Percentiles rank a stretch among this genome's conserved stretches.
phyloP scores from a whole-genome alignment of 768 basidiomycete genomes.

The Serendipita sp. region DNA sequence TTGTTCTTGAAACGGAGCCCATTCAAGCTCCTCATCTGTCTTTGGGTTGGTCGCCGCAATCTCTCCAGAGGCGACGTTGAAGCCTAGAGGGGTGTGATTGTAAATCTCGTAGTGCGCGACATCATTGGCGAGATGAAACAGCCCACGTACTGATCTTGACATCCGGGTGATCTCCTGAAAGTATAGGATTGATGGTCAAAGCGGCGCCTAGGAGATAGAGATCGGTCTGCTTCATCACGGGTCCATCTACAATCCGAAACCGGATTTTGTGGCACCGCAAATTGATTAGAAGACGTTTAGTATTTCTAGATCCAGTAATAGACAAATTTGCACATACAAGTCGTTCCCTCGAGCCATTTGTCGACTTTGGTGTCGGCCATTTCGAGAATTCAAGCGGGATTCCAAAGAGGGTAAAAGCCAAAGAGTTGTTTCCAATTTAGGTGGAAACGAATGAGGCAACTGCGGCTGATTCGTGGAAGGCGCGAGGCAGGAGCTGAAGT shows the following conservation, averaged over 20 bases:
- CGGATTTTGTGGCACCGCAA: background rate
- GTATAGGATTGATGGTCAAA: slow-evolving; percentile 58
- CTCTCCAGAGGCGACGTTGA: slow-evolving; percentile 2
- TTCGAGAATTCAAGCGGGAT: background rate
- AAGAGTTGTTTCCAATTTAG: background rate
- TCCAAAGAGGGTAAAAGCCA: background rate
- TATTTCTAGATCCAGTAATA: background rate
- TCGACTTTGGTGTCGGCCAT: background rate
- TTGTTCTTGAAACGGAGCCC: slow-evolving; percentile 3
- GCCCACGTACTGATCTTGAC: background rate
- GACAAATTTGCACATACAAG: background rate
- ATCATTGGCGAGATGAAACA: too few relatives aligned
- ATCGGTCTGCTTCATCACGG: slow-evolving; percentile 64
- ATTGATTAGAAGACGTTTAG: too few relatives aligned
- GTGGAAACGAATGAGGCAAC: background rate
- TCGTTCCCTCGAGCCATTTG: slow-evolving; percentile 1
- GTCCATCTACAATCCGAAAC: slow-evolving; percentile 40
- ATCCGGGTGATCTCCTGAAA: slow-evolving; percentile 18
- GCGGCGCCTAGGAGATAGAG: slow-evolving; percentile 59
- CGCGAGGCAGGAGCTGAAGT: background rate
- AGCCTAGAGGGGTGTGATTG: background rate
- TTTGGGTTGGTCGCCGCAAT: background rate
- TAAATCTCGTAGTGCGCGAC: background rate
- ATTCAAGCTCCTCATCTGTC: background rate
- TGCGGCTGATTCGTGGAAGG: background rate